Evolutionary conservation across 164 flowering plant species (phyloP).

Genomic region (Kingdonia uniflora): DNA sequence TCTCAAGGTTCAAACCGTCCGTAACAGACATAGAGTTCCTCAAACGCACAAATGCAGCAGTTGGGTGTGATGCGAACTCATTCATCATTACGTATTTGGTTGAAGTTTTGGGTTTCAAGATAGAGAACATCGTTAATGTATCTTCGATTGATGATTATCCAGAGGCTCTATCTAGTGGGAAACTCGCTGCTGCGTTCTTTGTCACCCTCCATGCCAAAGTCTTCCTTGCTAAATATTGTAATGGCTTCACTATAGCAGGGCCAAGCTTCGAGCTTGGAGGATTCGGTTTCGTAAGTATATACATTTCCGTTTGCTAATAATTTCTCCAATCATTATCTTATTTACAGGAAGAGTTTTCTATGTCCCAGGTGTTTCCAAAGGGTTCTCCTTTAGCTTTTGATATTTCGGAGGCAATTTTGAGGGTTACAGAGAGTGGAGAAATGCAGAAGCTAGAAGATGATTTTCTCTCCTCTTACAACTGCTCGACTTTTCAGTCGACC

Average conservation of each 20-base stretch:
- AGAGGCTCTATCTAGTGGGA: slow-evolving; percentile 10
- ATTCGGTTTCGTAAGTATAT: slow-evolving; percentile 2
- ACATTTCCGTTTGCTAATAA: not conserved
- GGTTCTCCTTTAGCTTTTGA: not conserved
- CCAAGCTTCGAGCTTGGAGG: slow-evolving; percentile 1
- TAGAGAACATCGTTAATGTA: slow-evolving; percentile 7
- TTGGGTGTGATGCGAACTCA: slow-evolving; percentile 22
- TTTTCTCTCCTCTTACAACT: not conserved
- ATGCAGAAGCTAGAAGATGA: not conserved
- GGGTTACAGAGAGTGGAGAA: slow-evolving; percentile 1
- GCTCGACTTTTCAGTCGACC: not conserved
- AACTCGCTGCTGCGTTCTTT: slow-evolving; percentile 16
- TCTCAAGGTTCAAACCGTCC: slow-evolving; percentile 1
- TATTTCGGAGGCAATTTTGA: slow-evolving; percentile 3
- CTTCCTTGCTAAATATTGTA: not conserved
- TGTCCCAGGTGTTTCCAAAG: slow-evolving; percentile 2
- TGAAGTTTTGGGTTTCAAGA: slow-evolving; percentile 8
- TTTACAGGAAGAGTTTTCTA: too few species aligned
- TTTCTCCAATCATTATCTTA: too few species aligned
- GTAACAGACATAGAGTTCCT: slow-evolving; percentile 14
- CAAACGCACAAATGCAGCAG: slow-evolving; percentile 2
- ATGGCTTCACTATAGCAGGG: slow-evolving; percentile 1
- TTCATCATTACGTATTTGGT: slow-evolving; percentile 18
- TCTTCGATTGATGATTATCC: slow-evolving; percentile 9
- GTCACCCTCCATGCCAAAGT: slow-evolving; percentile 2